Percentiles rank a stretch among this genome's conserved stretches.
phyloP scores from a whole-genome alignment of 306 rosid genomes.

The Corylus americana region DNA sequence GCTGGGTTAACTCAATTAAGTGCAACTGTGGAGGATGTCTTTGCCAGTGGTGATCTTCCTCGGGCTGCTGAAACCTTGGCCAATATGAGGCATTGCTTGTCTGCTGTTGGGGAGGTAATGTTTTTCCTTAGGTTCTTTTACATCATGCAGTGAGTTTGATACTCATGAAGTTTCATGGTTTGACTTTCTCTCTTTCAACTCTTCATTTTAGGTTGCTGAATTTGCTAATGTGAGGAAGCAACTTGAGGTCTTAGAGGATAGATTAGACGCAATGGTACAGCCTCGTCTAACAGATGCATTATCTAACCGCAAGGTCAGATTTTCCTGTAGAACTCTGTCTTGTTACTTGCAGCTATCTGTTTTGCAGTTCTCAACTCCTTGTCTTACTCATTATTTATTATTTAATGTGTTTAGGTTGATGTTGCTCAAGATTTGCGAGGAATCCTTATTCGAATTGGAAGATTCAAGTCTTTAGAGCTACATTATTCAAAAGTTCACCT shows the following conservation, averaged over 20 bases:
- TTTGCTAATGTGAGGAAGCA: slow-evolving; percentile 97
- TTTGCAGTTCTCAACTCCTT: not conserved
- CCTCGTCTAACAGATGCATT: slow-evolving; percentile 94
- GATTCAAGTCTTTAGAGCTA: slow-evolving; percentile 90
- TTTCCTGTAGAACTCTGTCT: slow-evolving; percentile 9
- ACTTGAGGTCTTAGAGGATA: slow-evolving; percentile 97
- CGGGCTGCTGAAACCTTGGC: slow-evolving; percentile 94
- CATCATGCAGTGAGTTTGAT: slow-evolving; percentile 3
- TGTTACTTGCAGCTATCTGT: not conserved
- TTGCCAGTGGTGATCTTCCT: slow-evolving; percentile 98
- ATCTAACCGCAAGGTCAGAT: slow-evolving; percentile 73
- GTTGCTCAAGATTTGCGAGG: slow-evolving; percentile 86
- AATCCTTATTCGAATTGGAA: slow-evolving; percentile 94
- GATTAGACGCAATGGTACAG: slow-evolving; percentile 93
- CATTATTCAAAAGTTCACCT: slow-evolving; percentile 91
- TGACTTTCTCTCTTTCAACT: not conserved
- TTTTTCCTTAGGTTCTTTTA: slow-evolving; percentile 13
- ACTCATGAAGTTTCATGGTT: slow-evolving; percentile 10
- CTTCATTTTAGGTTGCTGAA: slow-evolving; percentile 78
- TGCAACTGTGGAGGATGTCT: slow-evolving; percentile 94
- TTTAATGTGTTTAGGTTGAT: slow-evolving; percentile 50
- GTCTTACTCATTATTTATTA: slow-evolving; percentile 18
- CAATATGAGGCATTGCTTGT: slow-evolving; percentile 97
- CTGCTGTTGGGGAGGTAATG: slow-evolving; percentile 96
- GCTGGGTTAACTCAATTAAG: slow-evolving; percentile 98